A percentile compares a stretch with the other conserved stretches of the same genome.
phyloP scores from a whole-genome alignment of 345 rosid genomes.

The Schrenkiella parvula region DNA sequence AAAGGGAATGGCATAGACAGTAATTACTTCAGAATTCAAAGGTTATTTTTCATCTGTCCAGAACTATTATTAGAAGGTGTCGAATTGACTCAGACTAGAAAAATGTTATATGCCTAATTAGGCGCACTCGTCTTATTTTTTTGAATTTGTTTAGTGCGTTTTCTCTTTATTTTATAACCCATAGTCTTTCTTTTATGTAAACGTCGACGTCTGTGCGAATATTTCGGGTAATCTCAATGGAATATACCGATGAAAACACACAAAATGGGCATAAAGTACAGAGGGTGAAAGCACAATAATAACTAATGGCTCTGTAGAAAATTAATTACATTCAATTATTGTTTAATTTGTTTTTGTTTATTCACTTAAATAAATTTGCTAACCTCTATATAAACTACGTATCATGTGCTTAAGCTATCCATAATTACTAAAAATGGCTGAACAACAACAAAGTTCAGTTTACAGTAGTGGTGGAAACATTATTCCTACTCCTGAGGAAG shows the following conservation, averaged over 20 bases:
- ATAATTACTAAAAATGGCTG: constrained; percentile 16
- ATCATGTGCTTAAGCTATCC: not conserved
- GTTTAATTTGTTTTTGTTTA: not conserved
- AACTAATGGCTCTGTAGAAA: not conserved
- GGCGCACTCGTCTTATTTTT: not conserved
- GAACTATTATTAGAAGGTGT: not conserved
- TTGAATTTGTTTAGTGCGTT: not conserved
- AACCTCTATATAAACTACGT: not conserved
- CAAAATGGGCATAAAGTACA: not conserved
- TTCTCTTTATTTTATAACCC: not conserved
- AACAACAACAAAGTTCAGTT: constrained; percentile 9
- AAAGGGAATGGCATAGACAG: not conserved
- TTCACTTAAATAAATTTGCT: not conserved
- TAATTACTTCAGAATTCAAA: not conserved
- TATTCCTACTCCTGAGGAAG: constrained; percentile 34
- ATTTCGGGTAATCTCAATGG: not conserved
- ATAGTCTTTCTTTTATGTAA: not conserved
- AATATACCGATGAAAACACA: not conserved
- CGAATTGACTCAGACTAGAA: too few species aligned
- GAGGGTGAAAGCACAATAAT: not conserved
- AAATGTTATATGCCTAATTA: not conserved
- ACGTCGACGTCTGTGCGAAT: not conserved
- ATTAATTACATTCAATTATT: not conserved
- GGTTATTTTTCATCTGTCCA: not conserved
- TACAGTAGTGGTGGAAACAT: constrained; percentile 19